Conservation (phyloP, 2,329 filamentous ascomycete species). For the Xylariaceae sp. region DNA sequence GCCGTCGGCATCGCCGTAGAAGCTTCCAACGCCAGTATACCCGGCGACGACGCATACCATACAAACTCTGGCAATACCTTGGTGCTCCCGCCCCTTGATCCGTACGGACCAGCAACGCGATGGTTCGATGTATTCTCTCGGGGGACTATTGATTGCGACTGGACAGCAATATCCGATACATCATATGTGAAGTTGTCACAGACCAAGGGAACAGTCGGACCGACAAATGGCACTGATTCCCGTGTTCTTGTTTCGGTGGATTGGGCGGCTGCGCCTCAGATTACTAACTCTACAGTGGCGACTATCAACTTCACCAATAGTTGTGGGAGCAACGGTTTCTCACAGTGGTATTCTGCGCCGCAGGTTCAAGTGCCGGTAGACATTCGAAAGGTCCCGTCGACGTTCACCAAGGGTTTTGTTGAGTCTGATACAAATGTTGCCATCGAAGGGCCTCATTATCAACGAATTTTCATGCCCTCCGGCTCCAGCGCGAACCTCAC, state of each 20-base stretch:
- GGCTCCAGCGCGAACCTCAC: constrained; percentile 31
- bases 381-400: constrained; percentile 43
- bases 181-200: constrained; percentile 51
- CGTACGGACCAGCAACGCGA: constrained; percentile 51
- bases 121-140: constrained; percentile 63
- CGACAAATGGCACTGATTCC: constrained; percentile 44
- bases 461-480: constrained; percentile 35
- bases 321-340: constrained; percentile 29
- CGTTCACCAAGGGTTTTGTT: constrained; percentile 56
- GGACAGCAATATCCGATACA: constrained; percentile 44
- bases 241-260: constrained; percentile 54
- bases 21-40: constrained; percentile 62
- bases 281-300: constrained; percentile 39
- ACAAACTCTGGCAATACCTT: constrained; percentile 50
- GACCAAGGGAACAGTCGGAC: constrained; percentile 46
- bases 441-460: constrained; percentile 52
- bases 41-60: constrained; percentile 63
- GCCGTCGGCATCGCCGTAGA: constrained; percentile 62
- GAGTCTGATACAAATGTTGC: constrained; percentile 57
- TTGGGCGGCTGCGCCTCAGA: constrained; percentile 42
- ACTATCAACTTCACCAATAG: constrained; percentile 47
- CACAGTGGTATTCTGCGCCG: constrained; percentile 33
- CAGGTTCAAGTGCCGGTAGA: constrained; percentile 53
- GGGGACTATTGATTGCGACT: constrained; percentile 50
- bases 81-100: constrained; percentile 53